Evolutionary conservation across 805 yeast genomes (phyloP).

Genomic region (Phaffomyces antillensis): DNA sequence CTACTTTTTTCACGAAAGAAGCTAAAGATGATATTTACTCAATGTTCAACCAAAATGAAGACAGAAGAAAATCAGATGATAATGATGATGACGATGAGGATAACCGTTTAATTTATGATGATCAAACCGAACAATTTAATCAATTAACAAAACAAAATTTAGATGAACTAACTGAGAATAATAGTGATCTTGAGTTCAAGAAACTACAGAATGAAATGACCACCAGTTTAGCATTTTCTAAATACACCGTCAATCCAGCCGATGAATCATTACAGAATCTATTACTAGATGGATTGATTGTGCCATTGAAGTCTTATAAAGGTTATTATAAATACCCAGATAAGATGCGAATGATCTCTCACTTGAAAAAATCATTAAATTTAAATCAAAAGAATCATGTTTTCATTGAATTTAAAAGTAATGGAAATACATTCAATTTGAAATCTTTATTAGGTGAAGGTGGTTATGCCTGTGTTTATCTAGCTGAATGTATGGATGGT

Average conservation of each 20-base stretch:
- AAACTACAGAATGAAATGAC: not conserved
- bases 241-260: conserved; percentile 36
- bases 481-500: conserved; percentile 57
- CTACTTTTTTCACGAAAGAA: conserved; percentile 67
- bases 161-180: conserved; percentile 30
- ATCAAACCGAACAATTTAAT: conserved; percentile 31
- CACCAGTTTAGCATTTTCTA: not conserved
- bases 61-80: conserved; percentile 11
- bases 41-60: conserved; percentile 63
- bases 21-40: conserved; percentile 68
- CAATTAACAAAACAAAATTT: conserved; percentile 10
- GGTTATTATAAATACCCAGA: conserved; percentile 27
- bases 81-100: conserved; percentile 13
- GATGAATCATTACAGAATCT: conserved; percentile 32
- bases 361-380: conserved; percentile 30
- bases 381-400: conserved; percentile 26
- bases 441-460: conserved; percentile 64
- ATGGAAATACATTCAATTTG: conserved; percentile 39
- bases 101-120: conserved; percentile 20
- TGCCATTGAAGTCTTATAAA: conserved; percentile 28
- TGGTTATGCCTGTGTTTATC: conserved; percentile 71
- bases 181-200: conserved; percentile 2
- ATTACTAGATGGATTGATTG: conserved; percentile 31
- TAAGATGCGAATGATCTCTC: conserved; percentile 28
- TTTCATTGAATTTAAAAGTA: conserved; percentile 37